These are phyloP conservation scores for Mortierella sp. DNA, from an alignment of 371 early-diverging fungal genomes.

Conservation along the genomic window DNA sequence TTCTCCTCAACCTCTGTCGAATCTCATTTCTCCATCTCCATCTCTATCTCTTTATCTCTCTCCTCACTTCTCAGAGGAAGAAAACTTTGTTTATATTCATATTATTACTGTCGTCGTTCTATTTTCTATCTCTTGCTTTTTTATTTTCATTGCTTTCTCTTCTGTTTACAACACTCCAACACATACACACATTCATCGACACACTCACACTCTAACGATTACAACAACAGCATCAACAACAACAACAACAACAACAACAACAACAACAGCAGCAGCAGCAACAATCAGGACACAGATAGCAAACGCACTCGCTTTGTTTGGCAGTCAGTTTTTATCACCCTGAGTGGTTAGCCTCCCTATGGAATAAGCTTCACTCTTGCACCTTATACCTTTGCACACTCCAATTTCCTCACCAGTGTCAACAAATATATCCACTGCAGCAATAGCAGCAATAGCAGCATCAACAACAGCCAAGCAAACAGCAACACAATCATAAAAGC, in stretches of 20 bases:
- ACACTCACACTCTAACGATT: neutral
- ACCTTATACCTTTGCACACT: neutral
- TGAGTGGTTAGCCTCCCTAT: neutral
- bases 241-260: neutral
- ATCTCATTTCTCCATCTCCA: conserved; percentile 1
- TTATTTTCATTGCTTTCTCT: neutral
- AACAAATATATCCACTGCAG: neutral
- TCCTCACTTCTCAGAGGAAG: neutral
- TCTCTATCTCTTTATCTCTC: neutral
- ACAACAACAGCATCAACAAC: too few relatives aligned
- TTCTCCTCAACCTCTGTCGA: neutral
- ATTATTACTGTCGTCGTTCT: neutral
- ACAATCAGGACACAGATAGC: neutral
- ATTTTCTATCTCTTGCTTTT: neutral
- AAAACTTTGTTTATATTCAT: neutral
- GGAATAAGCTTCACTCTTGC: neutral
- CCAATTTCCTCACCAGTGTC: neutral
- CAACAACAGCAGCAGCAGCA: neutral
- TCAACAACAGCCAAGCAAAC: neutral
- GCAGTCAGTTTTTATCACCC: neutral
- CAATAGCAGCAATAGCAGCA: neutral
- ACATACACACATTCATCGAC: neutral
- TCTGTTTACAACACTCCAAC: neutral
- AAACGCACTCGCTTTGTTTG: neutral
- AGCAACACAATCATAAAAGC: neutral